Conservation (phyloP, 2,329 filamentous ascomycete species). For the Aspergillus clavatus region DNA sequence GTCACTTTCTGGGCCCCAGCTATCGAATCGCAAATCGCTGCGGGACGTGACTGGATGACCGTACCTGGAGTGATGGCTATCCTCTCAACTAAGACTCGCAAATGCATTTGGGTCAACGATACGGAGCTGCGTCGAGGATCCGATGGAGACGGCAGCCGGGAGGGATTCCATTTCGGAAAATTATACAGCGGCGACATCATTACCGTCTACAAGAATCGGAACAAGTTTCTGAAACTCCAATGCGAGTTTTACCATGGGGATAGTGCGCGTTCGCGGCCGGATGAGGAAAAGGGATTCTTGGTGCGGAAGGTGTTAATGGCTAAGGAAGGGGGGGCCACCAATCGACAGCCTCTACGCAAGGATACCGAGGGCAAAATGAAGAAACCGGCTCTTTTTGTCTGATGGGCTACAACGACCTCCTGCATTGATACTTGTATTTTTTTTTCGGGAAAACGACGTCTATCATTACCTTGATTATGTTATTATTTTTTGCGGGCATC, state of each 20-base stretch:
- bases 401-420: neutral
- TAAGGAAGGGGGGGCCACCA: conserved; percentile 22
- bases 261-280: conserved; percentile 40
- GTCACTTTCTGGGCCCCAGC: conserved; percentile 68
- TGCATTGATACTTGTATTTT: too few species aligned
- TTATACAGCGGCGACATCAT: conserved; percentile 74
- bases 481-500: too few species aligned
- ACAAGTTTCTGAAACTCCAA: conserved; percentile 38
- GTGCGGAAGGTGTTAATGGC: conserved; percentile 36
- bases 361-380: conserved; percentile 13
- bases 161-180: conserved; percentile 56
- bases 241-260: conserved; percentile 46
- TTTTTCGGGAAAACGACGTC: too few species aligned
- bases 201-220: conserved; percentile 57
- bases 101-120: conserved; percentile 72
- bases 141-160: conserved; percentile 49
- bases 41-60: conserved; percentile 52
- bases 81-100: conserved; percentile 72
- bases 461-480: too few species aligned
- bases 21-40: conserved; percentile 56
- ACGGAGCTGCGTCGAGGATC: conserved; percentile 56
- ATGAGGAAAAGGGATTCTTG: conserved; percentile 37
- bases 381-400: neutral
- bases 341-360: conserved; percentile 23
- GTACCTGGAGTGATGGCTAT: conserved; percentile 59